Evolutionary conservation across 768 basidiomycete genomes (phyloP).

Genomic region (Candolleomyces eurysporus): DNA sequence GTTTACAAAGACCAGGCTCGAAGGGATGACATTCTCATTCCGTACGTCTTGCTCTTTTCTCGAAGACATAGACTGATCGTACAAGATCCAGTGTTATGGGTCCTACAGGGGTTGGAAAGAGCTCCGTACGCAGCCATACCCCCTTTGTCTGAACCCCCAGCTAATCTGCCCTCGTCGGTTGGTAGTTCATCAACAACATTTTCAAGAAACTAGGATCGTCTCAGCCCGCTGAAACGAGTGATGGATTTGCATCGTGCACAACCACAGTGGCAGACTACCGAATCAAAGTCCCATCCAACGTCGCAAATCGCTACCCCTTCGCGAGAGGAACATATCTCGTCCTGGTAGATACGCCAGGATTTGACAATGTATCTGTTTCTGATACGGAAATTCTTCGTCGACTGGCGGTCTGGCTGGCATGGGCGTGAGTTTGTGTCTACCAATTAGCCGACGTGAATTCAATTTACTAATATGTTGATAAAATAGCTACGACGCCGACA

Average conservation of each 20-base stretch:
- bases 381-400: not conserved
- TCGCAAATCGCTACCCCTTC: not conserved
- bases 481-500: not conserved
- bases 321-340: not conserved
- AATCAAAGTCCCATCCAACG: not conserved
- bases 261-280: not conserved
- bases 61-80: not conserved
- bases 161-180: not conserved
- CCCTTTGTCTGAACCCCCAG: not conserved
- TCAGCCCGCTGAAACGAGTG: not conserved
- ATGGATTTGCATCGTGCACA: not conserved
- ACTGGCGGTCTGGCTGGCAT: not conserved
- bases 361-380: not conserved
- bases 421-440: not conserved
- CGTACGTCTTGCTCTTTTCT: not conserved
- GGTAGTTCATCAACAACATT: slow-evolving; percentile 1
- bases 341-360: not conserved
- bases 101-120: not conserved
- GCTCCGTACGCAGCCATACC: not conserved
- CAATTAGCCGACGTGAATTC: not conserved
- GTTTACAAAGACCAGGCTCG: no score
- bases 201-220: not conserved
- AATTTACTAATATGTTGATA: not conserved
- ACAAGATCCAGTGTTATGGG: not conserved
- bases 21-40: not conserved